phyloP scores from a whole-genome alignment of 129 eudicot species.

The Saussurea involucrata region DNA sequence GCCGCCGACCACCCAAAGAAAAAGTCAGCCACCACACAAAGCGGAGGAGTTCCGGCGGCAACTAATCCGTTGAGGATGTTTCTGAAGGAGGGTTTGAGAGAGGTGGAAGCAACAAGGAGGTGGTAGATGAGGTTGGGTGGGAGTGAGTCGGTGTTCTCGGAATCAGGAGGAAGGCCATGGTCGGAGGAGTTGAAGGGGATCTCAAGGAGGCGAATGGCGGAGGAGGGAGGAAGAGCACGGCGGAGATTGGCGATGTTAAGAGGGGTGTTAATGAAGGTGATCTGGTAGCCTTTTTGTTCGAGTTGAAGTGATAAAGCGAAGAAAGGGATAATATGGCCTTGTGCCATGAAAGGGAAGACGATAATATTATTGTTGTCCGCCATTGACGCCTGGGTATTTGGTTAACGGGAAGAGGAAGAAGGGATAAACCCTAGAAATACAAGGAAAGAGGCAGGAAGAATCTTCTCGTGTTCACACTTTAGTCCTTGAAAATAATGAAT shows the following conservation, averaged over 20 bases:
- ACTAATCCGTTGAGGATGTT: constrained; percentile 23
- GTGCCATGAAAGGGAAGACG: constrained; percentile 81
- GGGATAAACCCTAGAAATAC: no score
- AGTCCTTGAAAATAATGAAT: no score
- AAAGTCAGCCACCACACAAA: constrained; percentile 55
- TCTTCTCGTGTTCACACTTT: no score
- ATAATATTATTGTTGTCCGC: constrained; percentile 32
- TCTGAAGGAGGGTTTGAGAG: constrained; percentile 28
- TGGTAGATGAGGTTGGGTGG: constrained; percentile 28
- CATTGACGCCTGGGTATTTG: no score
- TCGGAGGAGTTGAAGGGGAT: constrained; percentile 64
- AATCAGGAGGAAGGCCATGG: constrained; percentile 57
- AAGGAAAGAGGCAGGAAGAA: background rate
- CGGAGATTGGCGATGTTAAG: constrained; percentile 61
- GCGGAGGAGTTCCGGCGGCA: constrained; percentile 24
- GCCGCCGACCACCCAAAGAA: constrained; percentile 61
- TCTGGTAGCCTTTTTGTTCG: constrained; percentile 39
- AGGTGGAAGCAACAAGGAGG: constrained; percentile 40
- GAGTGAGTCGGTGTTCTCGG: constrained; percentile 55
- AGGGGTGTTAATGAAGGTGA: constrained; percentile 66
- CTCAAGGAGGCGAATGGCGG: constrained; percentile 47
- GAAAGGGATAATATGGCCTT: constrained; percentile 76
- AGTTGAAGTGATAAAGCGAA: constrained; percentile 45
- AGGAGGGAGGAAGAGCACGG: constrained; percentile 36
- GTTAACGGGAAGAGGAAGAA: no score